Percentiles rank a stretch among this genome's conserved stretches.
phyloP scores from a whole-genome alignment of 140 eudicot genomes.

The Anethum foeniculum region DNA sequence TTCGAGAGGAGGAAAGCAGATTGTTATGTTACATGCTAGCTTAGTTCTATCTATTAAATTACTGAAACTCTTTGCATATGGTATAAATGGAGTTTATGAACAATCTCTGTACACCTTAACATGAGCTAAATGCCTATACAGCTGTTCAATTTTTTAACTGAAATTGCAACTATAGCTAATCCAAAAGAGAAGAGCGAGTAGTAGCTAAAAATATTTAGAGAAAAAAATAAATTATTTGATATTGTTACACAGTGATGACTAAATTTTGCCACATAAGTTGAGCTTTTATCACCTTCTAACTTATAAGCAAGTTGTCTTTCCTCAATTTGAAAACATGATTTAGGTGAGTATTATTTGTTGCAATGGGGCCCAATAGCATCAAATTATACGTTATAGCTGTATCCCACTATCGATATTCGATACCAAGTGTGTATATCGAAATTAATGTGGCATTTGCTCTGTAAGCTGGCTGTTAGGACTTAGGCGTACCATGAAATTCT shows the following conservation, averaged over 20 bases:
- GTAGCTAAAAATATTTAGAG: neutral
- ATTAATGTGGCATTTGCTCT: neutral
- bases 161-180: neutral
- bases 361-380: neutral
- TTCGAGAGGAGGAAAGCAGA: neutral
- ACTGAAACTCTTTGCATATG: neutral
- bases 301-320: neutral
- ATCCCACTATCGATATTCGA: neutral
- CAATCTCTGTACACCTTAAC: neutral
- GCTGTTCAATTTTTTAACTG: neutral
- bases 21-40: neutral
- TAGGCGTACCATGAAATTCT: neutral
- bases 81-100: neutral
- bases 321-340: neutral
- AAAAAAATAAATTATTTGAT: neutral
- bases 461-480: neutral
- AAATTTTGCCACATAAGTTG: neutral
- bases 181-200: neutral
- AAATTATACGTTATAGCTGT: constrained; percentile 1
- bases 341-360: neutral
- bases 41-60: neutral
- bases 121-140: neutral
- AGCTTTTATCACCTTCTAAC: neutral
- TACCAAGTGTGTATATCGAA: neutral
- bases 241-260: neutral